Conservation (phyloP, 2,329 filamentous ascomycete species). For the Fusarium bactridioides region DNA sequence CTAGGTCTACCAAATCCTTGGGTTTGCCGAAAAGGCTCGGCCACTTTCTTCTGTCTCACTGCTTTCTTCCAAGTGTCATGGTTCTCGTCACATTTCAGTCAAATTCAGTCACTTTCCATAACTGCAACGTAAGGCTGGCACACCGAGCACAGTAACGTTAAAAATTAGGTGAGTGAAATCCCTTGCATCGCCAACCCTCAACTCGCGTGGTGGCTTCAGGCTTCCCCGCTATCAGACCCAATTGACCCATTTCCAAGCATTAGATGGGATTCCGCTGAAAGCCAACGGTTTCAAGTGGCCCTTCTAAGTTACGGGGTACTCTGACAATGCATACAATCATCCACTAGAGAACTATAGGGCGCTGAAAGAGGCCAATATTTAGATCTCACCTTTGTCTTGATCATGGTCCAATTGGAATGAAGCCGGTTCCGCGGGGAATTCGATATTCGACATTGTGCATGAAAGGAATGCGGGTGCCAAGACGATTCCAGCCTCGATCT, state of each 20-base stretch:
- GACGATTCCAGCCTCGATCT: conserved; percentile 16
- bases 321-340: conserved; percentile 1
- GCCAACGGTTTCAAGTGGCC: not conserved
- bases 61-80: not conserved
- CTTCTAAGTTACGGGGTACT: not conserved
- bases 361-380: conserved; percentile 5
- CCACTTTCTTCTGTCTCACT: not conserved
- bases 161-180: conserved; percentile 3
- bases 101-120: not conserved
- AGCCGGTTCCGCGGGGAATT: conserved; percentile 28
- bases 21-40: not conserved
- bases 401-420: conserved; percentile 35
- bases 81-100: conserved; percentile 12
- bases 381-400: conserved; percentile 21
- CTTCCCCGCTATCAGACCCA: conserved; percentile 21
- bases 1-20: not conserved
- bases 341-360: not conserved
- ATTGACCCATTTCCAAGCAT: not conserved
- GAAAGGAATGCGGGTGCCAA: conserved; percentile 25
- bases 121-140: not conserved
- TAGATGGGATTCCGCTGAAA: not conserved
- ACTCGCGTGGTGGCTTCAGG: conserved; percentile 20
- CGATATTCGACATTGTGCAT: conserved; percentile 30
- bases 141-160: conserved; percentile 2
- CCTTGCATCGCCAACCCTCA: conserved; percentile 9